These are phyloP conservation scores for Castanopsis chinensis DNA, from an alignment of 306 rosid genomes.

Conservation along the genomic window DNA sequence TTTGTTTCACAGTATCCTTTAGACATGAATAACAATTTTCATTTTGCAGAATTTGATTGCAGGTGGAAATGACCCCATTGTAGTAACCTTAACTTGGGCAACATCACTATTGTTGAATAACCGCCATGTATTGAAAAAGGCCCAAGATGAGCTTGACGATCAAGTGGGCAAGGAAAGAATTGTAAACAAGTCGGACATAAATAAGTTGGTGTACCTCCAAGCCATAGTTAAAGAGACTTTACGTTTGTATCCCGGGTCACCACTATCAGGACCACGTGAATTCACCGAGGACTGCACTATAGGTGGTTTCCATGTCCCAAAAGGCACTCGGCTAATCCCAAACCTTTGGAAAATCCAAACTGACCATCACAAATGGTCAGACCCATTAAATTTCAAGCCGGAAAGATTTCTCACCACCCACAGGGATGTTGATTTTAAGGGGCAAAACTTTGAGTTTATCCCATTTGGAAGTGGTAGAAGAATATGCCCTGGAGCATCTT, in stretches of 20 bases:
- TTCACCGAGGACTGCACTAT: constrained; percentile 40
- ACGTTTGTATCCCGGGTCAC: constrained; percentile 40
- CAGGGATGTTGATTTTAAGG: constrained; percentile 42
- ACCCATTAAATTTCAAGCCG: constrained; percentile 48
- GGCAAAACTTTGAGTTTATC: constrained; percentile 39
- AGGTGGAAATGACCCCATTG: not conserved
- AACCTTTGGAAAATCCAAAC: constrained; percentile 4
- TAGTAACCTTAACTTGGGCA: not conserved
- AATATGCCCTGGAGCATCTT: not conserved
- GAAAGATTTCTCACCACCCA: constrained; percentile 53
- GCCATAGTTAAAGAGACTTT: not conserved
- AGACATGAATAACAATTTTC: not conserved
- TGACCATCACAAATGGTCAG: constrained; percentile 5
- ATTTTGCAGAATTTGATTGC: not conserved
- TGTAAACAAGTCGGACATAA: not conserved
- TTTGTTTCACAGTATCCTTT: not conserved
- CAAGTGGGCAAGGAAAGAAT: constrained; percentile 17
- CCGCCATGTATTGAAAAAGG: not conserved
- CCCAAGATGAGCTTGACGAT: constrained; percentile 21
- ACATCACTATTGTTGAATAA: not conserved
- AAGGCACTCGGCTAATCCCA: not conserved
- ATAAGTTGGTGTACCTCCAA: not conserved
- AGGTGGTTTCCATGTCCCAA: constrained; percentile 21
- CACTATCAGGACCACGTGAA: constrained; percentile 36
- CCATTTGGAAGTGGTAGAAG: constrained; percentile 18